Conservation (phyloP, 2,329 filamentous ascomycete genomes). For the Davidsoniella neocaledoniae region DNA sequence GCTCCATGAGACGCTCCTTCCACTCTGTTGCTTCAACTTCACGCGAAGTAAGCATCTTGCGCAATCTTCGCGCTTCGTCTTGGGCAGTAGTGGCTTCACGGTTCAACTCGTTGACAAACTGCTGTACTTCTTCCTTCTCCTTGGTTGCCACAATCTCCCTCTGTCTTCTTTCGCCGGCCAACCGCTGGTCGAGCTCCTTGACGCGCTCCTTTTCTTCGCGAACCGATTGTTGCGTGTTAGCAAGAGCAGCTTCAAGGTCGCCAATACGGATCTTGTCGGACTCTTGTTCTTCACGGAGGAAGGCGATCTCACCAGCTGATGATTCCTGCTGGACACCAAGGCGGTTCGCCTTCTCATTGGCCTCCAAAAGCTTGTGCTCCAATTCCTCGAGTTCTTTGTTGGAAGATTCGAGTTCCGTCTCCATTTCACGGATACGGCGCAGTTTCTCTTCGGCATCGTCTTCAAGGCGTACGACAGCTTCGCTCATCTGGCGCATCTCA, state of each 20-base stretch:
- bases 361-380: conserved; percentile 67
- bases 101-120: conserved; percentile 85
- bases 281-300: conserved; percentile 92
- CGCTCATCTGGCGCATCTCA: conserved; percentile 84
- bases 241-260: conserved; percentile 70
- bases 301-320: conserved; percentile 80
- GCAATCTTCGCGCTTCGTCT: conserved; percentile 68
- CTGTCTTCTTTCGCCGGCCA: conserved; percentile 68
- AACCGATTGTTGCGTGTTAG: conserved; percentile 61
- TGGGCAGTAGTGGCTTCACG: conserved; percentile 64
- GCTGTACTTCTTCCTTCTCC: conserved; percentile 90
- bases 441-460: conserved; percentile 72
- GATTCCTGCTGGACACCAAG: conserved; percentile 85
- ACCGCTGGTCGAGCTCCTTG: conserved; percentile 54
- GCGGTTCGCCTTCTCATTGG: conserved; percentile 74
- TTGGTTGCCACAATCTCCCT: conserved; percentile 71
- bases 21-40: conserved; percentile 82
- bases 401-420: conserved; percentile 65
- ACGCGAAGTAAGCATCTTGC: conserved; percentile 65
- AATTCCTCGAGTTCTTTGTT: conserved; percentile 76
- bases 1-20: conserved; percentile 78
- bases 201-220: conserved; percentile 68
- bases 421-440: conserved; percentile 63
- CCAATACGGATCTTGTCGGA: conserved; percentile 95
- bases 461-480: conserved; percentile 71